Conservation (phyloP, 306 rosid species). For the Malus fusca region DNA sequence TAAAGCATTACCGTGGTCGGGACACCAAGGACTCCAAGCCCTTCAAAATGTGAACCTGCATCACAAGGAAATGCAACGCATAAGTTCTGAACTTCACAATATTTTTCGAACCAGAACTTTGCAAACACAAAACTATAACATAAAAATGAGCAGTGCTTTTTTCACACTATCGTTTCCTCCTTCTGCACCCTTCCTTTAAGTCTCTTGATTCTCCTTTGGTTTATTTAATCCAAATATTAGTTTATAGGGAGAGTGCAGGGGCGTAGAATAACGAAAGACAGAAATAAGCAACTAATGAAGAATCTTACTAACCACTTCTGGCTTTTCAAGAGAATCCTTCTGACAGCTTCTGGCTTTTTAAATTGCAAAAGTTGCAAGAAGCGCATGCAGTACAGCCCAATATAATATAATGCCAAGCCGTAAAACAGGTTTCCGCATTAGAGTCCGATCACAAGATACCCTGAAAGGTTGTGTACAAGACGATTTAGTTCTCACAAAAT, state of each 20-base stretch:
- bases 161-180: background rate
- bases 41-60: conserved; percentile 25
- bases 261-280: too few species aligned
- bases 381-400: conserved; percentile 84
- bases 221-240: background rate
- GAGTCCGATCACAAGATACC: conserved; percentile 93
- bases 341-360: conserved; percentile 35
- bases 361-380: conserved; percentile 70
- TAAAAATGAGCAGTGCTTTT: background rate
- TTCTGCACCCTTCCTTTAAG: background rate
- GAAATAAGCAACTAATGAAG: too few species aligned
- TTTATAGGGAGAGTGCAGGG: too few species aligned
- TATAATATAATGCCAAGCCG: conserved; percentile 82
- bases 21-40: background rate
- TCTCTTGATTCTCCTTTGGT: background rate
- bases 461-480: conserved; percentile 32
- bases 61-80: background rate
- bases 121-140: background rate
- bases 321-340: conserved; percentile 6
- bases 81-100: background rate
- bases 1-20: background rate
- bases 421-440: conserved; percentile 82
- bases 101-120: background rate
- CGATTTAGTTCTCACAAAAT: conserved; percentile 9
- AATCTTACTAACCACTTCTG: too few species aligned